Evolutionary conservation across 2,329 filamentous ascomycete genomes (phyloP), one percentile per base, ranked within the genome.

Genomic region (Plenodomus lindquistii): DNA sequence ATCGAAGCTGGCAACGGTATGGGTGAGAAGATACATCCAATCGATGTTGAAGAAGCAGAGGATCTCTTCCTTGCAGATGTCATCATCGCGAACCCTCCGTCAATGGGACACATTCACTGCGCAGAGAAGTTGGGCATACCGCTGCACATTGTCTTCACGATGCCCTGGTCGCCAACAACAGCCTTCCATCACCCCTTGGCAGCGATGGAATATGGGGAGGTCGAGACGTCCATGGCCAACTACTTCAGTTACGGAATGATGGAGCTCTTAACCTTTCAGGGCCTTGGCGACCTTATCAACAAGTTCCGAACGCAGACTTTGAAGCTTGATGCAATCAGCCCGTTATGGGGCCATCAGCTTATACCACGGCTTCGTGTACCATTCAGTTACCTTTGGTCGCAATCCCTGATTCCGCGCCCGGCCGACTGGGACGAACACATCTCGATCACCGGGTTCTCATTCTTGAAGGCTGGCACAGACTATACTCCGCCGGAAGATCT

Each of bases 91-190:
- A 65, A 65, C 13, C 60, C 60, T 3, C 60, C 60, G 3, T 58
- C 55, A 2, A 62, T 63, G 57, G 62, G 60, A 3, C 62, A 65
- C 22, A 79, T 90, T 1, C 87, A 90, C 60, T 81, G 86, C 53
- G 87, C 87, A 0, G 85, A 91, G 72, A 87, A 86, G 68, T 71
- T 90, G 55, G 87, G 86, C 0, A 84, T 90, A 29, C 87, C 87
- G 0, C 65, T 89, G 11, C 87, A 90, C 62, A 81, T 96, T 63
- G 93, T 95, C 85, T 96, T 95, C 73, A 96, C 91, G 0, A 82
- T 81, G 79, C 79, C 79, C 1, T 82, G 76, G 75, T 75, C 65
- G 29, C 70, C 67, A 9, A 80, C 78, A 2, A 67, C 57, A 29
- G 72, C 69, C 0, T 79, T 80, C 53, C 74, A 78, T 1, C 79